phyloP scores from a whole-genome alignment of 225 moss, liverwort and hornwort genomes.

The Polytrichum formosum region DNA sequence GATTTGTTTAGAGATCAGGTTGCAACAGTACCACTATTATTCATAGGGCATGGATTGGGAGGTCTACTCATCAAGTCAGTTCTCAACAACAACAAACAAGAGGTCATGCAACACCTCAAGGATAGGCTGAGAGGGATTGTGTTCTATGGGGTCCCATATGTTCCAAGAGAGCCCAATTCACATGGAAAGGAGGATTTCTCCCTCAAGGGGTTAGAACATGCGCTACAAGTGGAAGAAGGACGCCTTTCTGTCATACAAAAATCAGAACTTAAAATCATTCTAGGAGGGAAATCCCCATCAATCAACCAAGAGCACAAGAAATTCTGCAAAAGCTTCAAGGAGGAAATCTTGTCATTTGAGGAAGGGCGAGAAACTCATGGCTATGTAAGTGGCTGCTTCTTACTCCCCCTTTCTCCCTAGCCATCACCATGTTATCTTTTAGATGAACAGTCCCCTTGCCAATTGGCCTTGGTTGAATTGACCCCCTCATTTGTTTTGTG shows the following conservation, averaged over 20 bases:
- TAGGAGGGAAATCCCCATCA: not conserved
- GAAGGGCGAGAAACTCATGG: conserved; percentile 28
- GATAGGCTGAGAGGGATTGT: conserved; percentile 28
- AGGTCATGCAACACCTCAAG: conserved; percentile 12
- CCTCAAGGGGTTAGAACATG: conserved; percentile 21
- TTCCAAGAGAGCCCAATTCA: conserved; percentile 1
- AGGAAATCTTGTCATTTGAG: conserved; percentile 32
- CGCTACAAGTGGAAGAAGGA: conserved; percentile 22
- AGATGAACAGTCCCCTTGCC: too few species aligned
- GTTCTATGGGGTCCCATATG: conserved; percentile 39
- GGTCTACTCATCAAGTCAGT: conserved; percentile 38
- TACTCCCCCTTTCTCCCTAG: too few species aligned
- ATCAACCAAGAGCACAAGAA: conserved; percentile 20
- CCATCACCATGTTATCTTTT: too few species aligned
- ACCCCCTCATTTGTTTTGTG: too few species aligned
- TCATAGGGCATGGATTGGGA: conserved; percentile 43
- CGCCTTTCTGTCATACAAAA: conserved; percentile 16
- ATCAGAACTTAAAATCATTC: conserved; percentile 21
- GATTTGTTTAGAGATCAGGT: conserved; percentile 5
- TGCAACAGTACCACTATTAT: conserved; percentile 23
- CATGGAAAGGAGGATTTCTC: conserved; percentile 14
- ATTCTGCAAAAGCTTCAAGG: conserved; percentile 27
- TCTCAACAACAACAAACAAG: conserved; percentile 22
- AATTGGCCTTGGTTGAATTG: too few species aligned
- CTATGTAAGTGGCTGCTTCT: not conserved